These are phyloP conservation scores for Berberis vulgaris DNA, from an alignment of 164 flowering plant genomes.

Conservation along the genomic window DNA sequence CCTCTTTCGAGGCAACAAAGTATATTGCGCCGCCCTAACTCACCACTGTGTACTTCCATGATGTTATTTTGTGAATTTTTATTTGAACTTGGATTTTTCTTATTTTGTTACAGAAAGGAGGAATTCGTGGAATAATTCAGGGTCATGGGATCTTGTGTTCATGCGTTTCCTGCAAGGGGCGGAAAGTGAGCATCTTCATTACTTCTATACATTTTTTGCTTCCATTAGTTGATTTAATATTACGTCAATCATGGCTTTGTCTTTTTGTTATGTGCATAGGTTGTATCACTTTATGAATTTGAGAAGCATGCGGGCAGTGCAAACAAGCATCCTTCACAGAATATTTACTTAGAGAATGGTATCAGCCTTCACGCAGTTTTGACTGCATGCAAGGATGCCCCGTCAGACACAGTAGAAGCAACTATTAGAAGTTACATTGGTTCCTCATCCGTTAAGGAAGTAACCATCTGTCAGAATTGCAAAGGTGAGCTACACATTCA, in stretches of 20 bases:
- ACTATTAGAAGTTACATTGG: slow-evolving; percentile 33
- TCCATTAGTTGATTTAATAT: not conserved
- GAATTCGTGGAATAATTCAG: slow-evolving; percentile 49
- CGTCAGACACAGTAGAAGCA: slow-evolving; percentile 35
- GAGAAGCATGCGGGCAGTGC: slow-evolving; percentile 74
- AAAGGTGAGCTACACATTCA: slow-evolving; percentile 28
- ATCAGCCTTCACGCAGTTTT: slow-evolving; percentile 54
- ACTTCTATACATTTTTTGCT: not conserved
- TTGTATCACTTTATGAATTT: slow-evolving; percentile 47
- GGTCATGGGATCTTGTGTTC: slow-evolving; percentile 60
- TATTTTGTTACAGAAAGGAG: slow-evolving; percentile 15
- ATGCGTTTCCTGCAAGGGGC: slow-evolving; percentile 53
- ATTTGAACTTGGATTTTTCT: not conserved
- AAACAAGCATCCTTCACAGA: slow-evolving; percentile 61
- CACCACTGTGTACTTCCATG: not conserved
- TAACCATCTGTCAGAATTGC: slow-evolving; percentile 33
- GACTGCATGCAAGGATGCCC: slow-evolving; percentile 40
- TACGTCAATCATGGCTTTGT: not conserved
- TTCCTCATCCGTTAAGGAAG: slow-evolving; percentile 13
- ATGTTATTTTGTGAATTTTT: not conserved
- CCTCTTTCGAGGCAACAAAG: slow-evolving; percentile 29
- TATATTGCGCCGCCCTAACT: slow-evolving; percentile 3
- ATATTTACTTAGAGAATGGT: slow-evolving; percentile 69
- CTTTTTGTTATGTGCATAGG: slow-evolving; percentile 26
- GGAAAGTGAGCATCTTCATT: slow-evolving; percentile 32